Evolutionary conservation across 495 filamentous ascomycete species (phyloP), one percentile per base, ranked within the genome.

Genomic region (Hamigera avellanea): DNA sequence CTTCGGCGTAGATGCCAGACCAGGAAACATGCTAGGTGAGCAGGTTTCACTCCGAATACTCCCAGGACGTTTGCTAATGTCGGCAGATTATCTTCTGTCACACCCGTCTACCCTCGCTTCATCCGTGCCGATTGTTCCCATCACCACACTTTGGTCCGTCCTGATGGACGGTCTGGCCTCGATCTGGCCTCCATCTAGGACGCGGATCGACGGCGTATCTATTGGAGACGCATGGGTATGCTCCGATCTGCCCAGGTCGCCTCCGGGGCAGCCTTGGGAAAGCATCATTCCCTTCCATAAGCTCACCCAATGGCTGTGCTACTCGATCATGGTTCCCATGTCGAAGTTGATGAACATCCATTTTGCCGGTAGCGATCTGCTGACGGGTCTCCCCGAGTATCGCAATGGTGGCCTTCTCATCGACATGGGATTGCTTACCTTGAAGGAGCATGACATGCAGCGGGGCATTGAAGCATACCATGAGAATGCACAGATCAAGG

Each of bases 171-270:
- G 91, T 1, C 72, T 98, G 2, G 70, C 77, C 6, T 69, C 78
- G 1, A 87, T 96, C 55, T 98, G 91, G 91, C 93, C 93, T 0
- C 57, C 78, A 0, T 87, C 86, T 0, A 73, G 93, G 28, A 95
- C 89, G 4, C 78, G 82, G 43, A 81, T 98, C 44, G 85, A 94
- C 50, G 86, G 86, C 4, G 69, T 88, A 19, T 77, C 86, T 0
- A 78, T 98, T 33, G 91, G 91, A 29, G 91, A 98, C 52, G 91
- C 93, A 18, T 98, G 91, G 91, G 81, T 78, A 0, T 95, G 86
- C 55, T 80, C 78, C 23, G 72, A 76, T 32, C 78, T 96, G 70
- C 86, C 88, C 1, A 59, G 57, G 15, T 78, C 75, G 2, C 76
- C 83, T 13, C 81, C 81, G 14, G 72, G 78, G 8, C 71, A 78